phyloP scores from a whole-genome alignment of 176 grass and related monocot species.

The Avena insularis region DNA sequence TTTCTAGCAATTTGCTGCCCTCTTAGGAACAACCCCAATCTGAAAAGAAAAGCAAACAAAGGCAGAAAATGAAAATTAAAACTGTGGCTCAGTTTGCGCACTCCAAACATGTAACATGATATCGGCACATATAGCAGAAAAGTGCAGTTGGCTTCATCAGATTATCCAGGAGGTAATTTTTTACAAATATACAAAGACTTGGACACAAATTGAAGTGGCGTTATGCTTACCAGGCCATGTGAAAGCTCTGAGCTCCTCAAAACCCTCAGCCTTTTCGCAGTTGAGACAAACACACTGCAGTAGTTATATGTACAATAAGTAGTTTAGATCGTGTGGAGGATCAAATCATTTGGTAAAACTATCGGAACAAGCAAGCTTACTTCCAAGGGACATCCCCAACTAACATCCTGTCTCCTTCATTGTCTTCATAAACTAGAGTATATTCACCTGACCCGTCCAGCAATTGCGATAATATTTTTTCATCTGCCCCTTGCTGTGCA shows the following conservation, averaged over 20 bases:
- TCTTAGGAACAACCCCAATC: conserved; percentile 38
- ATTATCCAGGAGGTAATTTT: neutral
- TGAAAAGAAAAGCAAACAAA: conserved; percentile 18
- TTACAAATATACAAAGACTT: conserved; percentile 20
- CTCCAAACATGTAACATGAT: conserved; percentile 32
- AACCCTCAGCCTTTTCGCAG: conserved; percentile 88
- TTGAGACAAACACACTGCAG: conserved; percentile 79
- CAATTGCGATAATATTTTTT: conserved; percentile 74
- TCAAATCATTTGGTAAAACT: conserved; percentile 13
- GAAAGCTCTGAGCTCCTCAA: conserved; percentile 85
- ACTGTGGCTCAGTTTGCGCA: conserved; percentile 10
- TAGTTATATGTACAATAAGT: conserved; percentile 34
- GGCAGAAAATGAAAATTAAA: neutral
- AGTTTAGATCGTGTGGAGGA: conserved; percentile 35
- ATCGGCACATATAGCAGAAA: neutral
- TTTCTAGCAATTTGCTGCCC: conserved; percentile 40
- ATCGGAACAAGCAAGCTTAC: conserved; percentile 59
- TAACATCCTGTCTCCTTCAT: conserved; percentile 82
- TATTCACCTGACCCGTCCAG: conserved; percentile 89
- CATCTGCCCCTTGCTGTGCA: conserved; percentile 44
- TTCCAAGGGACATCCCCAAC: conserved; percentile 89
- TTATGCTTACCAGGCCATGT: conserved; percentile 49
- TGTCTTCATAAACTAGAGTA: conserved; percentile 89
- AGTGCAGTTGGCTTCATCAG: neutral
- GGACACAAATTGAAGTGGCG: conserved; percentile 3